phyloP scores from a whole-genome alignment of 139 green algal species.

The Closterium sp. region DNA sequence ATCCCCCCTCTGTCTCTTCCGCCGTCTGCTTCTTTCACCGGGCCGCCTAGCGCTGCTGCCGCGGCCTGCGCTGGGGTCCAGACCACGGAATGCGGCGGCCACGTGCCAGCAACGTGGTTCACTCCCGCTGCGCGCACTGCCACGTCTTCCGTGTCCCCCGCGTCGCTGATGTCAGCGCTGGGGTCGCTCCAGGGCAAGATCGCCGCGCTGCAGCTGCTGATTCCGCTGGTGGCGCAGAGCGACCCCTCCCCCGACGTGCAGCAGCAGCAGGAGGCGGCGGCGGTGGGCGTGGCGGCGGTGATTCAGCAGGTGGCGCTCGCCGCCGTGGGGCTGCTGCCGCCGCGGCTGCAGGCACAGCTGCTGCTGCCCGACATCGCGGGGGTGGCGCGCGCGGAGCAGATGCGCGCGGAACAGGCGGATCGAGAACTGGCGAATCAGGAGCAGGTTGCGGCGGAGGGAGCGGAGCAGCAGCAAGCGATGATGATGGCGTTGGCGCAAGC shows the following conservation, averaged over 20 bases:
- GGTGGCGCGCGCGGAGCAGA: background rate
- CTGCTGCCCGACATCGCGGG: background rate
- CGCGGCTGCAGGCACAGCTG: background rate
- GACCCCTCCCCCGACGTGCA: background rate
- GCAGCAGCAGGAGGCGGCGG: constrained; percentile 23
- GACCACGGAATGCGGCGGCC: background rate
- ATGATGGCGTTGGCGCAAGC: background rate
- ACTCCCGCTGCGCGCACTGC: constrained; percentile 9
- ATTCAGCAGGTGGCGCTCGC: constrained; percentile 34
- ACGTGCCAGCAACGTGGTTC: background rate
- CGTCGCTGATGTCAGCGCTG: constrained; percentile 34
- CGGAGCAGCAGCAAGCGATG: background rate
- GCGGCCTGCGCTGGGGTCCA: background rate
- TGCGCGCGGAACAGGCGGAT: background rate
- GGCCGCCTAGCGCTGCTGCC: background rate
- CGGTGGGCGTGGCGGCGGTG: constrained; percentile 15
- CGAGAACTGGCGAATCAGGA: background rate
- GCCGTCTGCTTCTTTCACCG: background rate
- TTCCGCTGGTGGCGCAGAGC: constrained; percentile 16
- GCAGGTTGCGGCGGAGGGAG: background rate
- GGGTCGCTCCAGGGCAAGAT: constrained; percentile 31
- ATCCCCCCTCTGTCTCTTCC: background rate
- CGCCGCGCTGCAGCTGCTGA: constrained; percentile 8
- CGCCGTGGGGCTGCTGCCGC: constrained; percentile 30
- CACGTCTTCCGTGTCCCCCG: background rate